Conservation (phyloP, 2,329 filamentous ascomycete genomes). For the Fusarium protoensiforme region DNA sequence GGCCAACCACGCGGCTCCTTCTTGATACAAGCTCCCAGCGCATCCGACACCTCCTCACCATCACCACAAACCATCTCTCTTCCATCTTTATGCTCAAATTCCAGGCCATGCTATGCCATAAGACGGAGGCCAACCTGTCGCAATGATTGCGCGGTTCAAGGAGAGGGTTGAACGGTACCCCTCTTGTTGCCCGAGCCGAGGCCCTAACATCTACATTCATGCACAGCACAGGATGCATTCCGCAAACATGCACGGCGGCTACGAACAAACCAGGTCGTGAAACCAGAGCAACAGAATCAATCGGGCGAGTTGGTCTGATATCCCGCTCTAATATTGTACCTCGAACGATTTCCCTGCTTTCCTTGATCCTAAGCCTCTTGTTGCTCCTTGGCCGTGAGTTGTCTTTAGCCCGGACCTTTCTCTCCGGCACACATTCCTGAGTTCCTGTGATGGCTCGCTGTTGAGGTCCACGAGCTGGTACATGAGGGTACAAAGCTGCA, state of each 20-base stretch:
- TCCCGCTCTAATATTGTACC: neutral
- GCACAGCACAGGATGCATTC: neutral
- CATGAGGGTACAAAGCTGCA: conserved; percentile 24
- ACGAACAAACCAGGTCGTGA: conserved; percentile 3
- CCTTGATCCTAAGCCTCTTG: neutral
- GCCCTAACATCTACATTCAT: neutral
- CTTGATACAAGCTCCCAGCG: conserved; percentile 7
- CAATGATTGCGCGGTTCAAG: neutral
- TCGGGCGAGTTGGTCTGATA: neutral
- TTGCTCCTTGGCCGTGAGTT: neutral
- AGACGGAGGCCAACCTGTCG: neutral
- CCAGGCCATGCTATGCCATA: neutral
- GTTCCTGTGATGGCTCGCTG: neutral
- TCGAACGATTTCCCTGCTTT: neutral
- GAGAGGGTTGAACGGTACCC: neutral
- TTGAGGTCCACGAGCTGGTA: conserved; percentile 9
- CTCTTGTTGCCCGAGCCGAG: neutral
- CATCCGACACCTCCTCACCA: conserved; percentile 6
- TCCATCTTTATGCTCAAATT: neutral
- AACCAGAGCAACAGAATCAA: conserved; percentile 6
- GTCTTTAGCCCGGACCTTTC: conserved; percentile 19
- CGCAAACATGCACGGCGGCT: neutral
- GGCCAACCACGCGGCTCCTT: neutral
- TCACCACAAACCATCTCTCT: neutral
- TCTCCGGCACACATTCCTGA: conserved; percentile 28